Base-by-base conservation (phyloP, 163 green algal genomes). In the Scenedesmus sp. region DNA sequence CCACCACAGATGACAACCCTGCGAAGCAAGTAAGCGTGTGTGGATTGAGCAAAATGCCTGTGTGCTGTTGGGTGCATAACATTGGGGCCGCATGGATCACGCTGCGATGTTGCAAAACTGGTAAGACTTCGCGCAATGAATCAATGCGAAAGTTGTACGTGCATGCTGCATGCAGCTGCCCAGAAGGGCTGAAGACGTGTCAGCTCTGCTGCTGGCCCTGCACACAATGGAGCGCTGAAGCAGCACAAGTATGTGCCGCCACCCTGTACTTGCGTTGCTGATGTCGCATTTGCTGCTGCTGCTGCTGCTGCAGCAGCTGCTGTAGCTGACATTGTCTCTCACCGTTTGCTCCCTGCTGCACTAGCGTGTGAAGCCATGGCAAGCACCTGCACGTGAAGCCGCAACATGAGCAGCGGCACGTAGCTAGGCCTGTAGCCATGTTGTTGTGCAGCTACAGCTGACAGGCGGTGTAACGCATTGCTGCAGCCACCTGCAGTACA, bases 1-100 rank as follows among this genome's bases (percentile, higher is more conserved):
- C 91, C 97, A 9, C 97, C 97, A 66, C 93, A 95, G 20, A 98
- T 96, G 1, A 98, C 94, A 0, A 98, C 93, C 15, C 92, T 96
- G 91, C 74, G 70, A n/a, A 82, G 62, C 46, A 84, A 4, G 13
- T 3, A 34, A 16, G 84, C 8, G n/a, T 15, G 77, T 59, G 26
- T 15, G 12, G 77, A n/a, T 2, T 1, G 0, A 54, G 82, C 82
- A 66, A 0, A 74, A 23, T 26, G 16, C 6, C 13, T 62, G 12
- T 23, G 77, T 85, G n/a, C 46, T 20, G n/a, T 4, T n/a, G 46
- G 9, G 46, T 23, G 46, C n/a, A 83, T 2, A 6, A 20, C 0
- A n/a, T 0, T 85, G 13, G 15, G 1, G 13, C 8, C 77, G 13
- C 46, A 56, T 18, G n/a, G 77, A 12, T 13, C 10, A 83, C n/a